A percentile compares a stretch with the other conserved stretches of the same genome.
Conservation (phyloP, 2,329 filamentous ascomycete genomes). For the Diplodia seriata region DNA sequence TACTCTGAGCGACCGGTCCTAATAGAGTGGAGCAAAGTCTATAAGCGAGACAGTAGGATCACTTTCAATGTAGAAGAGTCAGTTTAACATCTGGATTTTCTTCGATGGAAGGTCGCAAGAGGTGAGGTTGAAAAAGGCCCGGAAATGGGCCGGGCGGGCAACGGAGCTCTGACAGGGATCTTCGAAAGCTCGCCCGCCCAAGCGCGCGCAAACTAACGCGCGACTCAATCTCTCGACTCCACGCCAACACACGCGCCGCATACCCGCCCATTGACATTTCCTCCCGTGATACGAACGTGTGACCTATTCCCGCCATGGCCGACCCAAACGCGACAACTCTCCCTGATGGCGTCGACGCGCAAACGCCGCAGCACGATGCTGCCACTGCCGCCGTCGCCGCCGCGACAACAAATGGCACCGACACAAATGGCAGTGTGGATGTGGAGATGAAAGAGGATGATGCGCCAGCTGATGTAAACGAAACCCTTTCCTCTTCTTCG, state of each 20-base stretch:
- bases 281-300: neutral
- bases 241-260: neutral
- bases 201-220: conserved; percentile 20
- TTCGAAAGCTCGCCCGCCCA: conserved; percentile 11
- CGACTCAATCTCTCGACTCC: conserved; percentile 18
- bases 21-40: neutral
- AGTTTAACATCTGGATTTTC: neutral
- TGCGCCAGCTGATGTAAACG: conserved; percentile 38
- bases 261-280: neutral
- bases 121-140: neutral
- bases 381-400: neutral
- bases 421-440: conserved; percentile 36
- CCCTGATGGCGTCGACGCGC: conserved; percentile 25
- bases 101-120: neutral
- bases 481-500: neutral
- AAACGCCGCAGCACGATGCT: conserved; percentile 26
- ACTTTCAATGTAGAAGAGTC: no score
- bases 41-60: neutral
- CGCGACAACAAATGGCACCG: conserved; percentile 38
- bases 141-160: neutral
- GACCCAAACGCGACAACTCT: conserved; percentile 1
- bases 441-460: conserved; percentile 49
- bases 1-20: neutral
- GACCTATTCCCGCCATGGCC: conserved; percentile 1
- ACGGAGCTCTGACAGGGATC: conserved; percentile 27